Base-by-base conservation (phyloP, 176 grass and related monocot genomes). In the Bromus sterilis region DNA sequence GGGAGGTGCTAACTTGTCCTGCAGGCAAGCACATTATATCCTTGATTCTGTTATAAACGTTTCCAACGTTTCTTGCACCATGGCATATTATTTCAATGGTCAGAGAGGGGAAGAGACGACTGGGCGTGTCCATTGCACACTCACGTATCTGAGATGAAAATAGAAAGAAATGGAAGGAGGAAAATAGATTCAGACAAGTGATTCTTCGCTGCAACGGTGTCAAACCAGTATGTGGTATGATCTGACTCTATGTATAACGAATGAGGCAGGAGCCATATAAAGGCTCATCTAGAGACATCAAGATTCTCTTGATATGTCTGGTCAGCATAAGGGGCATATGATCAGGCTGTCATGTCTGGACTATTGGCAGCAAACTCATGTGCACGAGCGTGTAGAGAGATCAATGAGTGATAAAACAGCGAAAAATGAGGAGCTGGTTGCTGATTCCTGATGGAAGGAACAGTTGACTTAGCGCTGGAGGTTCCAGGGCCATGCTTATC, bases 171-270 rank as follows among this genome's bases (percentile, higher is more conserved):
- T 68, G 29, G 31, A n/a, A 48, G n/a, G n/a, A n/a, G n/a, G 44
- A 18, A 1, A 48, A 18, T 48, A 18, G 4, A n/a, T 55, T 55
- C 51, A 55, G 20, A 55, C 0, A 55, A 55, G 0, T n/a, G 14
- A 26, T 39, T 34, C 18, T 39, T 4, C 33, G 61, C 16, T 26
- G 62, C 73, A 39, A 58, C 77, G 62, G 16, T 60, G 28, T 75
- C 34, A 11, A 55, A 32, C 44, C n/a, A 15, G 73, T 42, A 24
- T n/a, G n/a, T 58, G 49, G 71, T 9, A n/a, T 87, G n/a, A n/a
- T n/a, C n/a, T n/a, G 20, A 37, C 59, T 33, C 34, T 70, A 49
- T 77, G 58, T 66, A 76, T 82, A 87, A 81, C 32, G 30, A 83
- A 75, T 21, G 26, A 34, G 43, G 23, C 15, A 37, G 26, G 70